These are phyloP conservation scores for Colletotrichum agaves DNA, from an alignment of 2,329 filamentous ascomycete species.

Conservation along the genomic window DNA sequence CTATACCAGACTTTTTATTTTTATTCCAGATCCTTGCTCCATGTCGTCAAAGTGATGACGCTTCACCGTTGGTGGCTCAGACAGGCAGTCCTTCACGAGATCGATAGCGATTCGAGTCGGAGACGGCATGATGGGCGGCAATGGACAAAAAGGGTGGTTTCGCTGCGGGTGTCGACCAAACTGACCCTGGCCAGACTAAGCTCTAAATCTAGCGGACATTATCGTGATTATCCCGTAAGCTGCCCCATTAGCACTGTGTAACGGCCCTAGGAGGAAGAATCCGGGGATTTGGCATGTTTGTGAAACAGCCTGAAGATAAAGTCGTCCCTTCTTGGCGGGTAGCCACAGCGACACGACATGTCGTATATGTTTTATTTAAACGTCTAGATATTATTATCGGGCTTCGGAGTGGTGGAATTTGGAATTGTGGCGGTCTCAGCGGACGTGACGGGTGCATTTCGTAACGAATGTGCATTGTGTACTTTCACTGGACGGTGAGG, in stretches of 20 bases:
- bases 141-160: not conserved
- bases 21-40: not conserved
- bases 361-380: slow-evolving; percentile 21
- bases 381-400: slow-evolving; percentile 18
- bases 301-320: slow-evolving; percentile 24
- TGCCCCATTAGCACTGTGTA: not conserved
- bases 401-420: slow-evolving; percentile 3
- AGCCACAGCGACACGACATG: slow-evolving; percentile 6
- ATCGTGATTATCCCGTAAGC: slow-evolving; percentile 3
- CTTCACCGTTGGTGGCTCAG: not conserved
- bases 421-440: not conserved
- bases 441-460: slow-evolving; percentile 1
- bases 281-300: slow-evolving; percentile 24
- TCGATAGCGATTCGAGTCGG: not conserved
- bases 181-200: slow-evolving; percentile 4
- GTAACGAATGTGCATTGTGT: not conserved
- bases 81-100: not conserved
- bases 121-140: not conserved
- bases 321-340: slow-evolving; percentile 1
- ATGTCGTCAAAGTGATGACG: not conserved
- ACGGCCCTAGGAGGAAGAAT: not conserved
- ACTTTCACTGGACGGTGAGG: not conserved
- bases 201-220: not conserved
- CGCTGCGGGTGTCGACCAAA: not conserved
- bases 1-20: slow-evolving; percentile 31